Percentiles rank a stretch among this genome's conserved stretches.
These are phyloP conservation scores for Trypanosoma theileri DNA, from an alignment of 208 protist species.

Conservation along the genomic window DNA sequence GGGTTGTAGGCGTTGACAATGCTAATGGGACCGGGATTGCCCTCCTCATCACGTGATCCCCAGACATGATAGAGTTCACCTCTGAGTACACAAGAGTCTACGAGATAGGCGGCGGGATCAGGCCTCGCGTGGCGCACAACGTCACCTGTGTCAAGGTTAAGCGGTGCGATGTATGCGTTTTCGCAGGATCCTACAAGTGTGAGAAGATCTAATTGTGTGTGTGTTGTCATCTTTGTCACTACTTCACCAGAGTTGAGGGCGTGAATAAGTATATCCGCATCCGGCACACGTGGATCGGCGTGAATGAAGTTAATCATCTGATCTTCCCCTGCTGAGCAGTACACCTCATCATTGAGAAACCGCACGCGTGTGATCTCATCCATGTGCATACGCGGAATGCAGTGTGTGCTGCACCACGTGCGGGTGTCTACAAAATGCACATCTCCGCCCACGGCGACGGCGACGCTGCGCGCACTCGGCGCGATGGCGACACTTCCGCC, in stretches of 20 bases:
- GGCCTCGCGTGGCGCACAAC: conserved; percentile 37
- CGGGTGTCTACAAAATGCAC: conserved; percentile 69
- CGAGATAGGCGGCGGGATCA: conserved; percentile 66
- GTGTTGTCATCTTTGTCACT: conserved; percentile 71
- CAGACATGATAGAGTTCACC: conserved; percentile 53
- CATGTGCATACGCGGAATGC: conserved; percentile 66
- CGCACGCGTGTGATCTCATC: conserved; percentile 83
- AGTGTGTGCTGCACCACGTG: conserved; percentile 45
- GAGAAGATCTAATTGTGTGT: conserved; percentile 35
- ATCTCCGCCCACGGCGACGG: conserved; percentile 54
- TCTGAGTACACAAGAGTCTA: conserved; percentile 67
- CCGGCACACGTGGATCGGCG: conserved; percentile 35
- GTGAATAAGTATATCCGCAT: conserved; percentile 80
- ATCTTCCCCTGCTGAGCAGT: conserved; percentile 84
- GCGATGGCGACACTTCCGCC: conserved; percentile 50
- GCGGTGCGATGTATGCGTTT: conserved; percentile 78
- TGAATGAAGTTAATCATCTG: conserved; percentile 88
- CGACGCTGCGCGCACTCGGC: conserved; percentile 39
- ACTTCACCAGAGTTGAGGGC: conserved; percentile 74
- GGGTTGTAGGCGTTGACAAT: conserved; percentile 48
- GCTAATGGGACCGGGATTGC: conserved; percentile 59
- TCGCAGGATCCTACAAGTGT: conserved; percentile 81
- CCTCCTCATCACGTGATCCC: conserved; percentile 72
- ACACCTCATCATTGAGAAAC: conserved; percentile 52
- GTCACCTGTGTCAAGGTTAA: conserved; percentile 55